phyloP scores from a whole-genome alignment of 2,329 filamentous ascomycete species.

The Elsinoe perseae region DNA sequence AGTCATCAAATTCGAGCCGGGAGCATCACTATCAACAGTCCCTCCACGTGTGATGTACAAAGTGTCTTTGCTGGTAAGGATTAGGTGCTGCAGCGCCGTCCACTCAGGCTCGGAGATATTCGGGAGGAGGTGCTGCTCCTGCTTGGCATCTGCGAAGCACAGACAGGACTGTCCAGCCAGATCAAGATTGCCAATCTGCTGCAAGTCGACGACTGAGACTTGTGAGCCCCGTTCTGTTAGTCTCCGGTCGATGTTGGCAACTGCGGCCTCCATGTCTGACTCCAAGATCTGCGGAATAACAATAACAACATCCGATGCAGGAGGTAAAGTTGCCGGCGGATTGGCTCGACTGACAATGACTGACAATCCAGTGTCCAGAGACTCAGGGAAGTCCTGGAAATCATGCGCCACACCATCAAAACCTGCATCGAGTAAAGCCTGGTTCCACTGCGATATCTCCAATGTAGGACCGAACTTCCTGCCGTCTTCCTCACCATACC shows the following conservation, averaged over 20 bases:
- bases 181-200: background rate
- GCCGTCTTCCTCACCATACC: constrained; percentile 26
- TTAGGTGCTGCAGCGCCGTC: background rate
- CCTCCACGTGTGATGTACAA: constrained; percentile 1
- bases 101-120: background rate
- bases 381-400: background rate
- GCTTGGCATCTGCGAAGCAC: background rate
- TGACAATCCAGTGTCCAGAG: background rate
- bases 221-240: background rate
- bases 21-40: background rate
- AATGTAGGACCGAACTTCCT: constrained; percentile 17
- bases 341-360: background rate
- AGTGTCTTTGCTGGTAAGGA: background rate
- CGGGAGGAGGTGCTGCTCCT: background rate
- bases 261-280: background rate
- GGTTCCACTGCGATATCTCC: background rate
- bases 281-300: background rate
- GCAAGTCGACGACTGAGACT: background rate
- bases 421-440: background rate
- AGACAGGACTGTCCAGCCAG: background rate
- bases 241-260: background rate
- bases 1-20: background rate
- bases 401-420: background rate
- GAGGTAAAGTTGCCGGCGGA: background rate
- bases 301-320: background rate